Evolutionary conservation across 208 protist genomes (phyloP), one percentile per base, ranked within the genome.

Genomic region (Leishmania turanica): DNA sequence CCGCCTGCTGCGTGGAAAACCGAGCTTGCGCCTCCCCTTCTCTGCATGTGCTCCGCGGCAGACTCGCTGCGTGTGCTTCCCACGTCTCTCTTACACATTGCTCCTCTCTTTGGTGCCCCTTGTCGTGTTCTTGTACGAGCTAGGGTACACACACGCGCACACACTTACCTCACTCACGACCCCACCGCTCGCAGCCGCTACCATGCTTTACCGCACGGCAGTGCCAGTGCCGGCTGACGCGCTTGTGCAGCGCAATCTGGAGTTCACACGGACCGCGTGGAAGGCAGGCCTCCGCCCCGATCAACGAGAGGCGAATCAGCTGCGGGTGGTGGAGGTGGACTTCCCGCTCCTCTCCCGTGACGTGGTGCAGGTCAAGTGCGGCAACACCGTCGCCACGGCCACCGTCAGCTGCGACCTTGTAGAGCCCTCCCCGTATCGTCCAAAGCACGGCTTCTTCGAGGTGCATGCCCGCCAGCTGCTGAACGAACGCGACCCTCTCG

Each of bases 381-480:
- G 98, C 21, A 91, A 91, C 51, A 99, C 98, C 9, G 87, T 92
- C 51, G 96, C 97, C 1, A 89, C 92, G 8, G 96, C 92, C 19
- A 84, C 84, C 60, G 92, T 99, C 47, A 81, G 82, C 7, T 98
- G 90, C 79, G 93, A 97, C 72, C 84, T 99, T n/a, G 96, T 99
- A 11, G 97, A 99, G 89, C 99, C 99, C 37, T 90, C 84, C 49
- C 84, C 91, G n/a, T 95, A 98, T 60, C 91, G 96, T 34, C 98
- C 98, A 21, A 98, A 94, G 82, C 98, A 99, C 82, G 99, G 99
- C 27, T 98, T 99, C 83, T 93, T 99, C 70, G 73, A 94, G 37
- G 93, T 99, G 75, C 94, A 92, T 69, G 92, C 95, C 24, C 92
- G 98, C 24, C 90, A 98, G 74, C 88, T 95, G 21, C 92, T 98